Evolutionary conservation across 371 early-diverging fungal genomes (phyloP), one percentile per base, ranked within the genome.

Genomic region (Mortierella sp.): DNA sequence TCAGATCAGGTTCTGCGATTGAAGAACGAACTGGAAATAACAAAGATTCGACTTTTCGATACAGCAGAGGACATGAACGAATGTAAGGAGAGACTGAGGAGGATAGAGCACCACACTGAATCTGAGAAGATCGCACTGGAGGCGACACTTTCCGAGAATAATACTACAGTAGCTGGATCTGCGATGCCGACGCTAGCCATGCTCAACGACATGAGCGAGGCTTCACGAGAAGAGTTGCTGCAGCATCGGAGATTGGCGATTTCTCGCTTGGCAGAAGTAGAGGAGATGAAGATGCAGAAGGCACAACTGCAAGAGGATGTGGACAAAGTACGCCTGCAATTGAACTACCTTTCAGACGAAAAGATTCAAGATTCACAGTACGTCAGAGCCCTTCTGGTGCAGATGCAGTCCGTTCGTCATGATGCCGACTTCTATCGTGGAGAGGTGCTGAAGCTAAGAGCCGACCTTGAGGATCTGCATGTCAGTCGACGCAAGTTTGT

Each of bases 391-490:
- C 63, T 82, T 7, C 75, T 84, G 24, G 80, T 83, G 11, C 87
- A 88, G 50, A 80, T 85, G 42, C 80, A 84, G 30, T 85, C 83
- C 66, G 81, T 82, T 28, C 73, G 72, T 15, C 60, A 78, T 26
- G 86, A 88, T 48, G 79, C 84, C 21, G 83, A 84, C 31, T 50
- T 69, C 37, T 71, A 84, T 43, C 82, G 85, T 24, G 72, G 60
- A 17, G 85, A 84, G 57, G 70, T 83, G 2, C 86, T 85, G 50
- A 84, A 75, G 47, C 30, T 87, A 43, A 65, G 79, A 23, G 63
- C 64, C 0, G 89, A 96, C 54, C 56, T 92, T 14, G 90, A 93
- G 15, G 88, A 89, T 50, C 70, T 94, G 15, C 86, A 85, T 72
- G 66, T 83, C 4, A 90, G 91, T 49, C 83, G 93, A 12, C 84